Percentiles rank a stretch among this genome's conserved stretches.
Evolutionary conservation across 805 yeast genomes (phyloP).

Genomic region (Kluyveromyces siamensis): DNA sequence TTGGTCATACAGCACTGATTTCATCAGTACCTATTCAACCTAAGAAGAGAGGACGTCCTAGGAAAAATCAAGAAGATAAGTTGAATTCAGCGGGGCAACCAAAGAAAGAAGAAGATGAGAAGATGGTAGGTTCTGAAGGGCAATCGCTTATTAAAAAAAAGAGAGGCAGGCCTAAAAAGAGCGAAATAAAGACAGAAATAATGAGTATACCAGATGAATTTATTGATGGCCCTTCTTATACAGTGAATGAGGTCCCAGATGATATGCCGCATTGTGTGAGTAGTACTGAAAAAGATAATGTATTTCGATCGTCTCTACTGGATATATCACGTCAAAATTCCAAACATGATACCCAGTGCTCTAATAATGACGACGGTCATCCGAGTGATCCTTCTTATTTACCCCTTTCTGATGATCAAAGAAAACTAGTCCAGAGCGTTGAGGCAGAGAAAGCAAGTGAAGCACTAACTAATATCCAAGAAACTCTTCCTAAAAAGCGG

Average conservation of each 20-base stretch:
- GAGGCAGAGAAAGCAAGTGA: not conserved
- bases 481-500: not conserved
- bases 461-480: not conserved
- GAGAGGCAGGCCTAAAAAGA: slow-evolving; percentile 6
- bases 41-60: slow-evolving; percentile 1
- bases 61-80: not conserved
- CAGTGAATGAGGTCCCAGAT: not conserved
- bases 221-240: not conserved
- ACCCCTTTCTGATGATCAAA: not conserved
- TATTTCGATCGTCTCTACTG: not conserved
- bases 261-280: not conserved
- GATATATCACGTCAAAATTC: not conserved
- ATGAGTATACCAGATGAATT: not conserved
- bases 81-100: not conserved
- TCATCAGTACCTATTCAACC: not conserved
- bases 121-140: not conserved
- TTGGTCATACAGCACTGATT: not conserved
- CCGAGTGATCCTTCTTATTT: not conserved
- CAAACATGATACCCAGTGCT: not conserved
- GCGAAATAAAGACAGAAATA: not conserved
- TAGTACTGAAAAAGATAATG: not conserved
- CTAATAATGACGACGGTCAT: not conserved
- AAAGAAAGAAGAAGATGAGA: not conserved
- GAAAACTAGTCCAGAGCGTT: not conserved
- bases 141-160: not conserved